Conservation (phyloP, 371 early-diverging fungal genomes). For the Mucor velutinosus region DNA sequence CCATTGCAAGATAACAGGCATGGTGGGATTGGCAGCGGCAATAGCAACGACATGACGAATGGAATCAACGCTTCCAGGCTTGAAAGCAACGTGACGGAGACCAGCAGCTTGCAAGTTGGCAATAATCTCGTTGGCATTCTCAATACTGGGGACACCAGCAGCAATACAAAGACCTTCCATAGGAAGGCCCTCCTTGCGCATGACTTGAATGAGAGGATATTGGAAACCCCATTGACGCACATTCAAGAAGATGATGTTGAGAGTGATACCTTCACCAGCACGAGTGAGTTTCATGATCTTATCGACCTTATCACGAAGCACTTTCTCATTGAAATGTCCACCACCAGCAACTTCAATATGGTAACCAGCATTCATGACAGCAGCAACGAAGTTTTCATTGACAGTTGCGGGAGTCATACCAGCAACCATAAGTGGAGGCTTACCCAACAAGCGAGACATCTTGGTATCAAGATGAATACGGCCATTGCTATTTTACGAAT, state of each 20-base stretch:
- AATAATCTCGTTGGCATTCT: constrained; percentile 89
- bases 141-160: constrained; percentile 93
- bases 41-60: constrained; percentile 85
- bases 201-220: constrained; percentile 84
- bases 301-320: constrained; percentile 81
- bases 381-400: constrained; percentile 75
- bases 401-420: constrained; percentile 92
- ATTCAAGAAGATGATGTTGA: constrained; percentile 94
- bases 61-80: constrained; percentile 87
- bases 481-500: constrained; percentile 49
- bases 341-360: constrained; percentile 95
- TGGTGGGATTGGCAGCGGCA: constrained; percentile 86
- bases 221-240: constrained; percentile 96
- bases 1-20: constrained; percentile 95
- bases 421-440: constrained; percentile 90
- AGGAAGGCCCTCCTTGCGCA: constrained; percentile 92
- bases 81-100: constrained; percentile 90
- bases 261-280: constrained; percentile 87
- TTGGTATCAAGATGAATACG: constrained; percentile 87
- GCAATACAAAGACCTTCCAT: constrained; percentile 91
- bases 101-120: constrained; percentile 76
- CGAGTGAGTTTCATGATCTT: constrained; percentile 76
- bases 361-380: constrained; percentile 93
- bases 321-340: constrained; percentile 89
- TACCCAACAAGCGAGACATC: constrained; percentile 86